Conservation (phyloP, 163 green algal genomes). For the Trebouxia gelatinosa region DNA sequence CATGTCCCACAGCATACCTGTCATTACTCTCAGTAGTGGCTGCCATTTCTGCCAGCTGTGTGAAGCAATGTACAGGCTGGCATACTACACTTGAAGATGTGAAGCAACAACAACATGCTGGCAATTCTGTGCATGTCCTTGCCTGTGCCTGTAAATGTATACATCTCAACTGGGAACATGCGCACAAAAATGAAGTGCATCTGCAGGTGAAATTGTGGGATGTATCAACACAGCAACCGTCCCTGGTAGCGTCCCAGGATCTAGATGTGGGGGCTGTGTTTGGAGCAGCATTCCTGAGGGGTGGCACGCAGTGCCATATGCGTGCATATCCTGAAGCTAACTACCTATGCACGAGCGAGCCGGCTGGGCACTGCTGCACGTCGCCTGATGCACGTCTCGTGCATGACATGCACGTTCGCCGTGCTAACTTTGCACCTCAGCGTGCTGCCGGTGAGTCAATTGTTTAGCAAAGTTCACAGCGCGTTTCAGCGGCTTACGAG, state of each 20-base stretch:
- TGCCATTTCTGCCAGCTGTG: neutral
- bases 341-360: no score
- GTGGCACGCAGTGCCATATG: no score
- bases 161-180: neutral
- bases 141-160: neutral
- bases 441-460: no score
- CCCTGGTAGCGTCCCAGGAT: slow-evolving; percentile 70
- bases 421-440: no score
- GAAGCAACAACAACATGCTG: no score
- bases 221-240: slow-evolving; percentile 56
- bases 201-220: slow-evolving; percentile 89
- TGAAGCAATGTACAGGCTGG: neutral
- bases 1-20: neutral
- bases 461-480: no score
- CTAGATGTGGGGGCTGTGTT: slow-evolving; percentile 77
- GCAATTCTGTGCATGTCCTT: neutral
- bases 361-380: no score
- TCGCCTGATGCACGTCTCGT: no score
- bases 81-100: neutral
- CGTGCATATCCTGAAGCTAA: no score
- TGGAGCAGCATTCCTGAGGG: slow-evolving; percentile 71
- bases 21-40: neutral
- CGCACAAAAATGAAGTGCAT: neutral
- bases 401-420: no score
- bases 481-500: no score